phyloP scores from a whole-genome alignment of 192 early-diverging fungal genomes.

The Rhizoclosmatium sp. region DNA sequence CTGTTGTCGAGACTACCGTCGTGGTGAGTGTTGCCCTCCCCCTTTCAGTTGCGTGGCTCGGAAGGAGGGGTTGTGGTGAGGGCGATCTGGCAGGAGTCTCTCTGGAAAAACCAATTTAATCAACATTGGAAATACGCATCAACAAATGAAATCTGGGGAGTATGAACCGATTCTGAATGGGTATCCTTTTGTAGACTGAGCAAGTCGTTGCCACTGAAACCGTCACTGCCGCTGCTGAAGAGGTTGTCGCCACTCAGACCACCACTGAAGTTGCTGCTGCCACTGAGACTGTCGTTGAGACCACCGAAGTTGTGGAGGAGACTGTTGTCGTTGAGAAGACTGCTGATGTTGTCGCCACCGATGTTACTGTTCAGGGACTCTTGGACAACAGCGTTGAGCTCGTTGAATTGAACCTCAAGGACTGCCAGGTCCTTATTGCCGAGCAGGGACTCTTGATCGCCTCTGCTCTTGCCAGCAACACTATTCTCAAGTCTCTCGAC shows the following conservation, averaged over 20 bases:
- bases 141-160: too few relatives aligned
- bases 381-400: constrained; percentile 17
- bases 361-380: constrained; percentile 15
- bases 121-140: neutral
- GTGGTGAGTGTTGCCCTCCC: neutral
- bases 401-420: constrained; percentile 47
- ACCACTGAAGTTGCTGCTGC: neutral
- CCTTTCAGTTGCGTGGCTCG: too few relatives aligned
- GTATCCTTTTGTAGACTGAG: neutral
- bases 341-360: neutral
- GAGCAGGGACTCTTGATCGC: constrained; percentile 47
- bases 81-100: neutral
- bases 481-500: constrained; percentile 48
- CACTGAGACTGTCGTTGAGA: neutral
- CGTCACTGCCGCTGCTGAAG: neutral
- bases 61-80: neutral
- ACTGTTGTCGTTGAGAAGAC: constrained; percentile 7
- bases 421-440: constrained; percentile 50
- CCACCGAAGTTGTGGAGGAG: neutral
- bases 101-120: neutral
- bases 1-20: constrained; percentile 9
- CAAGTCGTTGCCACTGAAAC: neutral
- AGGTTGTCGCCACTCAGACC: neutral
- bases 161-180: neutral
- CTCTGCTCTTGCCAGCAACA: constrained; percentile 46